Base-by-base conservation (phyloP, 768 basidiomycete species). In the Kwoniella mangroviensis region DNA sequence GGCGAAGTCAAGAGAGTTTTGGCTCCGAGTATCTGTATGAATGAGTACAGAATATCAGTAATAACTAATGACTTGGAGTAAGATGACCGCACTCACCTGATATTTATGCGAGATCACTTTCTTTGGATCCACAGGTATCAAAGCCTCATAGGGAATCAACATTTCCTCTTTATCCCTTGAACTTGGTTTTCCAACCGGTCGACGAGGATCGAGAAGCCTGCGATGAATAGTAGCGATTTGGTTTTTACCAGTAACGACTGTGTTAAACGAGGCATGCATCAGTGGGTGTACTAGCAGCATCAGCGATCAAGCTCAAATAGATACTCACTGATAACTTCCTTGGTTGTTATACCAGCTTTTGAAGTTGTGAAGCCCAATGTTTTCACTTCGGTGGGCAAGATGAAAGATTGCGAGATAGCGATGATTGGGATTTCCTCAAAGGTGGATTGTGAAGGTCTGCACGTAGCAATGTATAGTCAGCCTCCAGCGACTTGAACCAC, bases 291-390 rank as follows among this genome's bases (percentile, higher is more conserved):
- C 12, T 19, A 28, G 22, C 21, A 24, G 21, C 24, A 24, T 49
- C 21, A 45, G 17, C 21, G 26, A 19, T 40, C 24, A 58, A 34
- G 54, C 40, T 24, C 26, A 28, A 28, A 7, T 19, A 59, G 52
- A 19, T n/a, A 85, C 88, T 21, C 70, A 94, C 95, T 87, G 59
- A 98, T 89, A 28, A 98, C 84, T 76, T 97, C 92, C 79, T 92
- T 94, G 61, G 87, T 87, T 0, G 92, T 88, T 70, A 98, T 92
- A 0, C 96, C 95, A 72, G 90, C 93, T 82, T 91, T 92, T 0
- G 95, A 97, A 19, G 86, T 87, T 0, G 96, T 96, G 9, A 90
- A 86, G 0, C 89, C 83, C 22, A 98, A 80, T 4, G 92, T 88
- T 6, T 88, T 89, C 41, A 96, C 86, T 2, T 86, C 89, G 66